Evolutionary conservation across 768 basidiomycete species (phyloP).

Genomic region (Rhizopogon vesiculosus): DNA sequence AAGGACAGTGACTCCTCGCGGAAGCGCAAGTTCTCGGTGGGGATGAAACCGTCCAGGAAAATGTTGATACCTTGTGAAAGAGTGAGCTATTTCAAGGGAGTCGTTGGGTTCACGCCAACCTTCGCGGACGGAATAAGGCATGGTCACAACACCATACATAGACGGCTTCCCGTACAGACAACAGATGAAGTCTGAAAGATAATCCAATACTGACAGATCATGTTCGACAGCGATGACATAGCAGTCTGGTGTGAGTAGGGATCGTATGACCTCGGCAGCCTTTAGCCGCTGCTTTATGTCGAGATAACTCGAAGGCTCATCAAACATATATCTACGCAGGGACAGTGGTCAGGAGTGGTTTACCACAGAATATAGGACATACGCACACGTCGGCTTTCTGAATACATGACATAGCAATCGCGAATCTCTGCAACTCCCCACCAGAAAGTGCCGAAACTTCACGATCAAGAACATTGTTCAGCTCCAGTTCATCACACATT

Average conservation of each 20-base stretch:
- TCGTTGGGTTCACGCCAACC: constrained; percentile 39
- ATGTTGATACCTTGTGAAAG: constrained; percentile 85
- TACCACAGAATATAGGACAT: not conserved
- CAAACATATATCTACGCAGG: constrained; percentile 85
- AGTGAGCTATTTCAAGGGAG: not conserved
- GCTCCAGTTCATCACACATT: constrained; percentile 83
- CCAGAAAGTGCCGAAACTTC: constrained; percentile 86
- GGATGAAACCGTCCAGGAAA: constrained; percentile 98
- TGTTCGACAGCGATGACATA: constrained; percentile 99
- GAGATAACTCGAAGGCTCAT: constrained; percentile 97
- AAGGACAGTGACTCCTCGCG: constrained; percentile 93
- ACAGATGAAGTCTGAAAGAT: constrained; percentile 97
- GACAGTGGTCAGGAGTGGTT: constrained; percentile 4
- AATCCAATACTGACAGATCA: constrained; percentile 96
- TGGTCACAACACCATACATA: constrained; percentile 97
- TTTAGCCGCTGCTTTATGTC: constrained; percentile 94
- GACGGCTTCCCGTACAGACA: constrained; percentile 96
- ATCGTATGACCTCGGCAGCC: constrained; percentile 93
- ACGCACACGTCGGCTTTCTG: constrained; percentile 93
- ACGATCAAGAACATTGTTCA: constrained; percentile 81
- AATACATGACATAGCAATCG: constrained; percentile 96
- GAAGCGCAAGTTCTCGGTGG: constrained; percentile 98
- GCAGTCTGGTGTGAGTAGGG: constrained; percentile 72
- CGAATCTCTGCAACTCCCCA: constrained; percentile 97
- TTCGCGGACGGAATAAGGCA: constrained; percentile 98